Percentiles rank a stretch among this genome's conserved stretches.
phyloP scores from a whole-genome alignment of 1,139 yeast species.

The Kodamaea derodonti region DNA sequence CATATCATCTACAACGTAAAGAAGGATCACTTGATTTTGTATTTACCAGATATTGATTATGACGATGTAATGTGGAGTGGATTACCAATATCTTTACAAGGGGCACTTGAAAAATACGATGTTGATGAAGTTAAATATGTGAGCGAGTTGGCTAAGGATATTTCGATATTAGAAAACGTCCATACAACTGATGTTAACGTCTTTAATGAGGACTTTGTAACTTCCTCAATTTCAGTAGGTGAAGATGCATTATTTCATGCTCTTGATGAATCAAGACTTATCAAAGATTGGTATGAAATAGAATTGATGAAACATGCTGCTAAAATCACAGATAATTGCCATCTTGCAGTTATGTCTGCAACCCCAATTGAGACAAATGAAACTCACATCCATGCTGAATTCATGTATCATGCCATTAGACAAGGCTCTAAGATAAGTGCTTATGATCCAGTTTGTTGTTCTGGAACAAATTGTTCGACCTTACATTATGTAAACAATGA shows the following conservation, averaged over 20 bases:
- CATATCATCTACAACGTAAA: conserved; percentile 58
- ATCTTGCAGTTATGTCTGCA: conserved; percentile 89
- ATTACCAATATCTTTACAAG: conserved; percentile 64
- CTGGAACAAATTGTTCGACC: conserved; percentile 89
- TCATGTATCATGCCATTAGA: conserved; percentile 86
- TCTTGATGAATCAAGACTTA: conserved; percentile 78
- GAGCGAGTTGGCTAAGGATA: conserved; percentile 37
- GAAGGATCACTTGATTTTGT: conserved; percentile 59
- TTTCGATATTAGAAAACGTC: conserved; percentile 20
- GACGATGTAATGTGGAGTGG: conserved; percentile 99
- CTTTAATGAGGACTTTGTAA: conserved; percentile 27
- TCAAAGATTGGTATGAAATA: conserved; percentile 81
- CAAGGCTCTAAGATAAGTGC: conserved; percentile 89
- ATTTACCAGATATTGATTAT: conserved; percentile 75
- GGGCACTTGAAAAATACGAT: conserved; percentile 64
- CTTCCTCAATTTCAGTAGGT: conserved; percentile 23
- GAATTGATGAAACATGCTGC: conserved; percentile 76
- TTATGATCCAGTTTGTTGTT: conserved; percentile 93
- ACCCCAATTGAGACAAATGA: conserved; percentile 83
- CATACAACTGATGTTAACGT: conserved; percentile 45
- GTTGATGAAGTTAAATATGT: conserved; percentile 77
- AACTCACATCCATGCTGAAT: conserved; percentile 93
- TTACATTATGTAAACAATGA: conserved; percentile 88
- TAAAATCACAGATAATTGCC: conserved; percentile 81
- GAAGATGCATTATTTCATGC: conserved; percentile 61